phyloP scores from a whole-genome alignment of 202 grass and related monocot genomes.

The Carex sylvatica region DNA sequence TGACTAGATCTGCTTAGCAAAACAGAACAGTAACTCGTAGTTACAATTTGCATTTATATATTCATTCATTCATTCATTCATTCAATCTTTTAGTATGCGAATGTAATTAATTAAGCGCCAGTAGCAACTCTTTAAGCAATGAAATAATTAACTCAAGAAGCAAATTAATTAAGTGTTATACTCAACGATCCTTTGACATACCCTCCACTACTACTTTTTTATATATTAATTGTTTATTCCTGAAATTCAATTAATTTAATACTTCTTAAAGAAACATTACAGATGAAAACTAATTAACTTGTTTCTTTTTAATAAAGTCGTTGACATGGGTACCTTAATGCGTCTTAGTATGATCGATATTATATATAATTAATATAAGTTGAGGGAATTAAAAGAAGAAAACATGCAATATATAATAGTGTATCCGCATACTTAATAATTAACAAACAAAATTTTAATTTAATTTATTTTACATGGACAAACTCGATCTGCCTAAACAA shows the following conservation, averaged over 20 bases:
- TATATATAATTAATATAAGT: too few species aligned
- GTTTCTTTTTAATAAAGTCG: background rate
- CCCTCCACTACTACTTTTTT: background rate
- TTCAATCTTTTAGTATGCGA: too few species aligned
- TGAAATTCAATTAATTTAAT: background rate
- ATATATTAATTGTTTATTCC: background rate
- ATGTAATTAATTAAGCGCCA: too few species aligned
- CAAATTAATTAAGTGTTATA: background rate
- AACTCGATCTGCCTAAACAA: slow-evolving; percentile 13
- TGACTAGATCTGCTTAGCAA: background rate
- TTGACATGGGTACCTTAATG: slow-evolving; percentile 9
- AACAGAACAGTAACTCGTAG: background rate
- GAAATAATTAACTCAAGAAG: background rate
- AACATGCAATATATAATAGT: slow-evolving; percentile 1
- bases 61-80: too few species aligned
- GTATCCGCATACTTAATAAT: background rate
- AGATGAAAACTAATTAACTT: background rate
- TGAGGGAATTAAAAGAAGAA: background rate
- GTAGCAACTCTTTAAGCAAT: background rate
- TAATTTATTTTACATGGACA: too few species aligned
- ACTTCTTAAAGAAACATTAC: background rate
- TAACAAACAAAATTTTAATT: too few species aligned
- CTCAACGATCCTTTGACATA: slow-evolving; percentile 1
- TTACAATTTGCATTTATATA: too few species aligned
- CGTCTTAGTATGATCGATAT: background rate